Percentiles rank a stretch among this genome's conserved stretches.
Evolutionary conservation across 176 grass and related monocot species (phyloP).

Genomic region (Metroxylon sagu): DNA sequence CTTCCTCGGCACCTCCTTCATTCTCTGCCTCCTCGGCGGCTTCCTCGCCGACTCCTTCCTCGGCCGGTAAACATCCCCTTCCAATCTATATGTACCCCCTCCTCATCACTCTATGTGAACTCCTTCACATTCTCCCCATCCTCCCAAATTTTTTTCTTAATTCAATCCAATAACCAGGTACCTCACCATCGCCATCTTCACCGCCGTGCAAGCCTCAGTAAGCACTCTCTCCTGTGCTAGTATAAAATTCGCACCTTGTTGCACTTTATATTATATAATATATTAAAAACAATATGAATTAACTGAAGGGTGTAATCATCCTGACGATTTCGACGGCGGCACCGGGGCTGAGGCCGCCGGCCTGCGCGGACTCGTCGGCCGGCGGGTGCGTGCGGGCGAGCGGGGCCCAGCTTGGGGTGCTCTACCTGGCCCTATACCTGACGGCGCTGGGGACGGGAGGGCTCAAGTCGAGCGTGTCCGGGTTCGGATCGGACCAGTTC

Average conservation of each 20-base stretch:
- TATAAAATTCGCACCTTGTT: too few relatives aligned
- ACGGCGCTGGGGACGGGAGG: slow-evolving; percentile 18
- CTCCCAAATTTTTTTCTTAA: not conserved
- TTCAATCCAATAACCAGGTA: not conserved
- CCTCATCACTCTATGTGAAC: too few relatives aligned
- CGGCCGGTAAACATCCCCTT: slow-evolving; percentile 1
- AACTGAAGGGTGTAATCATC: slow-evolving; percentile 6
- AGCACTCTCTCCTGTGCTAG: not conserved
- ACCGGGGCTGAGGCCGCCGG: slow-evolving; percentile 9
- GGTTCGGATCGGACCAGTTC: slow-evolving; percentile 25
- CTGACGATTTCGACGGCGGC: slow-evolving; percentile 16
- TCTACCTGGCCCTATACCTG: slow-evolving; percentile 17
- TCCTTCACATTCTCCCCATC: not conserved
- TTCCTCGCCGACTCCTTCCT: slow-evolving; percentile 15
- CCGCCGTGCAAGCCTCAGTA: slow-evolving; percentile 19
- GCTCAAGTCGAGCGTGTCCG: slow-evolving; percentile 20
- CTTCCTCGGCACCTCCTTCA: slow-evolving; percentile 11
- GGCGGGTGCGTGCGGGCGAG: not conserved
- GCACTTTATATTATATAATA: too few relatives aligned
- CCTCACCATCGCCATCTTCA: slow-evolving; percentile 21
- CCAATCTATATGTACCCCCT: not conserved
- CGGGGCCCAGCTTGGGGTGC: slow-evolving; percentile 14
- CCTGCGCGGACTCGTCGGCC: not conserved
- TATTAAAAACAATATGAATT: too few relatives aligned
- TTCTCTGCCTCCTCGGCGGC: slow-evolving; percentile 21